phyloP scores from a whole-genome alignment of 2,329 filamentous ascomycete genomes.

The Arthrobotrys iridis region DNA sequence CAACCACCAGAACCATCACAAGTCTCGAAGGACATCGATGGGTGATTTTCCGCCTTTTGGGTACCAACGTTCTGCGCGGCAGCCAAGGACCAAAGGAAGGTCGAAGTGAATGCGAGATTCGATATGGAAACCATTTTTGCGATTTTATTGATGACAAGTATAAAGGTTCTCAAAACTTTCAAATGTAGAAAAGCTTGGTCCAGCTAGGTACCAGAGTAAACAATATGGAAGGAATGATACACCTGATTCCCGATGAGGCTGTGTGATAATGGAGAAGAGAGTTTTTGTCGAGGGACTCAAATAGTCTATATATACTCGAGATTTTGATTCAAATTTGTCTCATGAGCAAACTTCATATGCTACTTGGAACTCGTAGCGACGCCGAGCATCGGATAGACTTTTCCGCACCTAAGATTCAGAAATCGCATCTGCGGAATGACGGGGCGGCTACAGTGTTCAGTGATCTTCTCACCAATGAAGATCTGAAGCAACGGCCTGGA shows the following conservation, averaged over 20 bases:
- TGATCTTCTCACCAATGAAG: conserved; percentile 14
- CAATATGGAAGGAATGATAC: conserved; percentile 3
- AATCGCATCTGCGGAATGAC: conserved; percentile 25
- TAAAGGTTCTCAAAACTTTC: conserved; percentile 21
- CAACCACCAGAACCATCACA: conserved; percentile 68
- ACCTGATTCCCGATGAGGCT: conserved; percentile 39
- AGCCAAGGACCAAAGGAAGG: conserved; percentile 43
- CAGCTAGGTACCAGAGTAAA: conserved; percentile 7
- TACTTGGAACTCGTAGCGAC: not conserved
- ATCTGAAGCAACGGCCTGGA: conserved; percentile 34
- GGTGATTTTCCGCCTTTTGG: conserved; percentile 66
- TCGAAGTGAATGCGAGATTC: conserved; percentile 34
- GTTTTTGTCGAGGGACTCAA: not conserved
- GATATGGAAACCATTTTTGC: conserved; percentile 48
- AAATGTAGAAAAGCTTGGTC: not conserved
- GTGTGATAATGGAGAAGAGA: conserved; percentile 14
- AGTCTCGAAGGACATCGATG: conserved; percentile 66
- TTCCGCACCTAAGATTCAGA: conserved; percentile 10
- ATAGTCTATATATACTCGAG: conserved; percentile 23
- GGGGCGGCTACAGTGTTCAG: conserved; percentile 9
- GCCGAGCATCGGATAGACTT: conserved; percentile 23
- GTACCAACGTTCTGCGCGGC: conserved; percentile 67
- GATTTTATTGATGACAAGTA: not conserved
- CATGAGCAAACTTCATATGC: not conserved
- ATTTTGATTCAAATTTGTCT: not conserved